Conservation (phyloP, 2,329 filamentous ascomycete genomes). For the Trichoderma citrinoviride region DNA sequence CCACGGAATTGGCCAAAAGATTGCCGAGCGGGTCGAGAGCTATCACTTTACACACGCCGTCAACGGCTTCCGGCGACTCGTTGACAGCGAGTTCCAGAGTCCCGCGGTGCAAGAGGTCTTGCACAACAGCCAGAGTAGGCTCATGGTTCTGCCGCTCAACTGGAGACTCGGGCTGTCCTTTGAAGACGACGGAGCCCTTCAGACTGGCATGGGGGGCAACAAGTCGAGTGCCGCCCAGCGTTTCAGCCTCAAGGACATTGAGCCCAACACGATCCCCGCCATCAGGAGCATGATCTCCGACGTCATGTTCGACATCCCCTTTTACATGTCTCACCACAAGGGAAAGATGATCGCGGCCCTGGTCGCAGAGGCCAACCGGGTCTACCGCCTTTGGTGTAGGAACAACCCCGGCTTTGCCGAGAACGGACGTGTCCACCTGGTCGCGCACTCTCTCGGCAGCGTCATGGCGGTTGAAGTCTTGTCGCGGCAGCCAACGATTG, state of each 20-base stretch:
- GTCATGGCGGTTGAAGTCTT: conserved; percentile 93
- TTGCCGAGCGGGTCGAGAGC: conserved; percentile 90
- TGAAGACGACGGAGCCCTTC: conserved; percentile 69
- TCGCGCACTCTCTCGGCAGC: conserved; percentile 90
- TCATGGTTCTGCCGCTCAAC: conserved; percentile 93
- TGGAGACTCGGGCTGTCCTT: conserved; percentile 89
- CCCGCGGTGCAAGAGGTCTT: conserved; percentile 72
- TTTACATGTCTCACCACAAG: conserved; percentile 96
- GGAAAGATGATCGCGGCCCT: conserved; percentile 90
- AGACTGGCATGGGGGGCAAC: conserved; percentile 47
- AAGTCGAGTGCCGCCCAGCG: conserved; percentile 56
- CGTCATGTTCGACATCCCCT: conserved; percentile 97
- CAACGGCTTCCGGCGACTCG: conserved; percentile 79
- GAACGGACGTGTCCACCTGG: conserved; percentile 81
- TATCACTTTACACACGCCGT: conserved; percentile 97
- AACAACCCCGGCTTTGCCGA: conserved; percentile 87
- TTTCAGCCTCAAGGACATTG: conserved; percentile 77
- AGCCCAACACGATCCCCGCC: conserved; percentile 82
- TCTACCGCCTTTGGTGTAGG: conserved; percentile 91
- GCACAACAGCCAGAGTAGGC: conserved; percentile 74
- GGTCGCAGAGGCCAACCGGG: conserved; percentile 84
- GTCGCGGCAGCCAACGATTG: conserved; percentile 76
- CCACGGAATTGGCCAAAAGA: conserved; percentile 94
- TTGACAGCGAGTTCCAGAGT: conserved; percentile 79
- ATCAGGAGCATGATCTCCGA: conserved; percentile 94